Evolutionary conservation across 345 rosid genomes (phyloP), one percentile per base, ranked within the genome.

Genomic region (Microcos paniculata): DNA sequence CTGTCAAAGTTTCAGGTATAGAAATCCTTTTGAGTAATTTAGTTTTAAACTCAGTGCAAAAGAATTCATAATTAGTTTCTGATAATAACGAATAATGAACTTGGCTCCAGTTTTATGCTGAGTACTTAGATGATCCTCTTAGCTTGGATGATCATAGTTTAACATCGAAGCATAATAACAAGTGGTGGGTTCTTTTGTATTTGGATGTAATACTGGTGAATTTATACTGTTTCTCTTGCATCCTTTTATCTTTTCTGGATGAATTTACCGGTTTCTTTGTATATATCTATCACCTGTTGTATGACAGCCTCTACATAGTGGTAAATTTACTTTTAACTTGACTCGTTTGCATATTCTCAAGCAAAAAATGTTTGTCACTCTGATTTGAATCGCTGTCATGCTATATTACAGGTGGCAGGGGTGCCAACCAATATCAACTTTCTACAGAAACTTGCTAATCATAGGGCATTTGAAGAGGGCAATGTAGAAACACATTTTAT

Each of bases 401-500:
- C 71, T 76, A 57, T 46, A 80, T 87, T 78, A 69, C 88, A 95
- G 99, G 96, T 95, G 52, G 99, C 92, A 40, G 99, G 98, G 78
- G 89, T 95, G 72, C 99, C 99, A 21, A 95, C 96, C 61, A 95
- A 95, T 85, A 88, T 95, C 72, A 87, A 79, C 80, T 95, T 95
- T 79, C 88, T 95, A 62, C 90, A 84, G 71, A 90, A 86, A 65
- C 97, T 95, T 81, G 91, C 96, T 59, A 83, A 82, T 78, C 94
- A 95, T 70, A 81, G 71, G 82, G 93, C 86, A 76, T 95, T 95
- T 83, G 87, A 83, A 83, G 87, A 78, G 81, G 98, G 94, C 55
- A 79, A 87, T 58, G 95, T 95, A 77, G 99, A 95, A 88, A 95
- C 98, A 11, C 99, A 95, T 87, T 93, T 95, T 79, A 91, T 95